These are phyloP conservation scores for Penicillium paradoxum DNA, from an alignment of 495 filamentous ascomycete species.

Conservation along the genomic window DNA sequence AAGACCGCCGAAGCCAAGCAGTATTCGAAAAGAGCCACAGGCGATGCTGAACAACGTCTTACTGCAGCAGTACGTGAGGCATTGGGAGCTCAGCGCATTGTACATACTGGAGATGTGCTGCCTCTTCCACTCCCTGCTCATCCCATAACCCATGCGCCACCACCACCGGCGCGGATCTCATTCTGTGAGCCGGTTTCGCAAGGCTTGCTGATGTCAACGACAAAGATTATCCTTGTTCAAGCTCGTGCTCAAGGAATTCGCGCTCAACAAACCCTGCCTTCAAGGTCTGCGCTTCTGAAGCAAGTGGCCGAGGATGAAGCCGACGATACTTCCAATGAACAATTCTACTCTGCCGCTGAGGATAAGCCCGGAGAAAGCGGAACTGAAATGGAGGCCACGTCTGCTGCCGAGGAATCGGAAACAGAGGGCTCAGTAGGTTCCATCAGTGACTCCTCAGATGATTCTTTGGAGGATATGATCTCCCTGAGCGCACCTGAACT, in stretches of 20 bases:
- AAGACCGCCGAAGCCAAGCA: slow-evolving; percentile 35
- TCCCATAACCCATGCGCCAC: slow-evolving; percentile 78
- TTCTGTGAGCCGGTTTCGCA: slow-evolving; percentile 76
- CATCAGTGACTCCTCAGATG: slow-evolving; percentile 64
- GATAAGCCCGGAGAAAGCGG: slow-evolving; percentile 57
- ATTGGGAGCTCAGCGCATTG: slow-evolving; percentile 61
- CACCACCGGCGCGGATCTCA: slow-evolving; percentile 64
- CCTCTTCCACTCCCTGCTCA: slow-evolving; percentile 80
- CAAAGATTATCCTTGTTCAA: slow-evolving; percentile 69
- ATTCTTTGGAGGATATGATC: slow-evolving; percentile 76
- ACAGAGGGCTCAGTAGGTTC: slow-evolving; percentile 46
- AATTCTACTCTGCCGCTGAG: slow-evolving; percentile 83
- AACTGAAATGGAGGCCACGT: slow-evolving; percentile 50
- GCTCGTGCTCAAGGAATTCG: slow-evolving; percentile 41
- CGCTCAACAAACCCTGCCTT: slow-evolving; percentile 24
- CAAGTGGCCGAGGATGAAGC: slow-evolving; percentile 65
- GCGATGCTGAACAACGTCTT: slow-evolving; percentile 57
- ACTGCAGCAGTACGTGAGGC: slow-evolving; percentile 75
- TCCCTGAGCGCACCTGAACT: slow-evolving; percentile 75
- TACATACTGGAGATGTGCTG: slow-evolving; percentile 80
- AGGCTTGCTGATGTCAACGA: slow-evolving; percentile 65
- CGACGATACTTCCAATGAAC: slow-evolving; percentile 76
- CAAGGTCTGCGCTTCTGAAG: slow-evolving; percentile 41
- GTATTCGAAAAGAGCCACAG: slow-evolving; percentile 32
- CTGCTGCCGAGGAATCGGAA: slow-evolving; percentile 52